Evolutionary conservation across 75 land plant species (phyloP), one percentile per base, ranked within the genome.

Genomic region (Picea sitchensis): DNA sequence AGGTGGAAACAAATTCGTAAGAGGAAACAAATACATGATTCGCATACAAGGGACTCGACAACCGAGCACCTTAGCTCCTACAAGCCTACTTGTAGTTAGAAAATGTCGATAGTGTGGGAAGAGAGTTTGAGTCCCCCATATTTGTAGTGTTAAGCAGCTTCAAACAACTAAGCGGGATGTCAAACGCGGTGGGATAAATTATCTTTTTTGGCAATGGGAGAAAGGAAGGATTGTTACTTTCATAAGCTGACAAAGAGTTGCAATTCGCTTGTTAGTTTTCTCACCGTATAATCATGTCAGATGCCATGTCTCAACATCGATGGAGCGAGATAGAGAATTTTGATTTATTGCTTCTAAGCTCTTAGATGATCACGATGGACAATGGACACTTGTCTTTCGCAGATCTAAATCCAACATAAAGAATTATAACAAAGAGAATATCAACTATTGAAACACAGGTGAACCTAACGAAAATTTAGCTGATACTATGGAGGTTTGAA

Each of bases 241-340:
- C 71, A 14, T 80, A 44, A 73, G 75, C 23, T 47, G 31, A 58
- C 0, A 69, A 78, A 15, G 58, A 44, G 13, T 57, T 54, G 47
- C 26, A 26, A 26, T 61, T 61, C 44, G 81, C 79, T 75, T 41
- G 79, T 51, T 79, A 93, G 30, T 77, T 90, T 79, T 83, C 88
- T 73, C 98, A 93, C 81, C 78, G 93, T 77, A 92, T 95, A 68
- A 84, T 91, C 12, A 76, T 93, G 0, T 83, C 89, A 9, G 82
- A 80, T 65, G 88, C 78, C 51, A 61, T 86, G 18, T 61, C 63
- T 34, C 79, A 78, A 78, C 78, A 78, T 21, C 75, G 93, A 41
- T 89, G 93, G 98, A 95, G 98, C 82, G 93, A 93, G 58, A 77
- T 26, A 26, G 26, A 26, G 26, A 26, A 26, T 26, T 26, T 26